Base-by-base conservation (phyloP, 2,329 filamentous ascomycete species). In the Curvularia eragrostidis region DNA sequence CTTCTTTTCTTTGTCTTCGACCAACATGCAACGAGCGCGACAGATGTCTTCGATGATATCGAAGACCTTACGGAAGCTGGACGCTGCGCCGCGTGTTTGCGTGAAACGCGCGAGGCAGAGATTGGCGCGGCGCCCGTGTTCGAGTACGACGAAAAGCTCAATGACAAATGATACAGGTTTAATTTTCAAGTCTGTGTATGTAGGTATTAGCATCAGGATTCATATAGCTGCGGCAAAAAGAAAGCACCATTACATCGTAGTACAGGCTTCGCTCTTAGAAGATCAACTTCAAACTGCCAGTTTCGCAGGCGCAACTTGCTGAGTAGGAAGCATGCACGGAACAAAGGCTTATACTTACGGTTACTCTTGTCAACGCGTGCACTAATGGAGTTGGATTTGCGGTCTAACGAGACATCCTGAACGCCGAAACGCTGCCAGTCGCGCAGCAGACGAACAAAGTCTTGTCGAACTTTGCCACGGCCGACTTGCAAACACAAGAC, bases 41-140 rank as follows among this genome's bases (percentile, higher is more conserved):
- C 96, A 87, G 15, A 91, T 85, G 19, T 85, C 82, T 64, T 89
- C 84, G 67, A 97, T 82, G 3, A 90, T 89, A 58, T 93, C 89
- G 24, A 96, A 85, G 9, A 97, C 90, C 71, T 87, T 88, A 73
- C 91, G 85, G 79, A 98, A 96, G 66, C 90, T 95, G 68, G 90
- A 95, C 36, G 91, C 93, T 1, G 94, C 93, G n/a, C 94, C 95
- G 56, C 89, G 89, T 72, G 95, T 92, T 72, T 97, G 93, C 1
- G 91, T 94, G 75, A 97, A 91, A 34, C 91, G 89, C 28, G 91
- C 87, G 63, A 97, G 87, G 74, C 89, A 91, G 52, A 97, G 84
- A 8, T 89, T 89, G 44, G 87, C 88, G 63, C 87, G 88, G 68
- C 86, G 89, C 47, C 91, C 91, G 71, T 95, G 90, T 78, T 97